These are phyloP conservation scores for Hericium erinaceus DNA, from an alignment of 768 basidiomycete genomes.

Conservation along the genomic window DNA sequence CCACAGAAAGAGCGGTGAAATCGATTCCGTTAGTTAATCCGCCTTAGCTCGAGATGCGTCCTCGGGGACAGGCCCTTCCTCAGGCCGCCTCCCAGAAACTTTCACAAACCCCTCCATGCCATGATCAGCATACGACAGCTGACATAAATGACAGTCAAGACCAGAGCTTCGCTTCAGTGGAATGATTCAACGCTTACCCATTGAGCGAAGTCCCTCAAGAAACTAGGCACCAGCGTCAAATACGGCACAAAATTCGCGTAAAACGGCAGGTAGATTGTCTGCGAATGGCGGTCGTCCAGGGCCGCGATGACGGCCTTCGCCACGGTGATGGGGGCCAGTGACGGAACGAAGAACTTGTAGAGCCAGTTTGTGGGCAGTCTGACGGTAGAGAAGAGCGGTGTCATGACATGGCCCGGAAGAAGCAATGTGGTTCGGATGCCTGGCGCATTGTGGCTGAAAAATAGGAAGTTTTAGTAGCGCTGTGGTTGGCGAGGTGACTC, in stretches of 20 bases:
- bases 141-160: neutral
- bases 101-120: constrained; percentile 65
- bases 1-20: no score
- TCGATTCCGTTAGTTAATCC: no score
- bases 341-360: constrained; percentile 70
- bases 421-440: constrained; percentile 83
- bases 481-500: neutral
- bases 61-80: constrained; percentile 5
- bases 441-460: constrained; percentile 51
- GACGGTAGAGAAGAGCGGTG: constrained; percentile 64
- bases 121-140: constrained; percentile 65
- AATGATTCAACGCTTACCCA: constrained; percentile 39
- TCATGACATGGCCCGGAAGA: constrained; percentile 70
- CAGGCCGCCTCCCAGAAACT: constrained; percentile 11
- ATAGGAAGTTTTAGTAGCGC: constrained; percentile 4
- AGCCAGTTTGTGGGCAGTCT: constrained; percentile 38
- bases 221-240: constrained; percentile 57
- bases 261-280: constrained; percentile 63
- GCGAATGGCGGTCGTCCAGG: constrained; percentile 72
- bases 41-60: neutral
- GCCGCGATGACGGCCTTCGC: constrained; percentile 78
- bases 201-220: constrained; percentile 63
- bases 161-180: neutral
- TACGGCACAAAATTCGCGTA: constrained; percentile 53
- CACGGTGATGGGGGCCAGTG: constrained; percentile 60